These are phyloP conservation scores for Vigna angularis DNA, from an alignment of 306 rosid species.

Conservation along the genomic window DNA sequence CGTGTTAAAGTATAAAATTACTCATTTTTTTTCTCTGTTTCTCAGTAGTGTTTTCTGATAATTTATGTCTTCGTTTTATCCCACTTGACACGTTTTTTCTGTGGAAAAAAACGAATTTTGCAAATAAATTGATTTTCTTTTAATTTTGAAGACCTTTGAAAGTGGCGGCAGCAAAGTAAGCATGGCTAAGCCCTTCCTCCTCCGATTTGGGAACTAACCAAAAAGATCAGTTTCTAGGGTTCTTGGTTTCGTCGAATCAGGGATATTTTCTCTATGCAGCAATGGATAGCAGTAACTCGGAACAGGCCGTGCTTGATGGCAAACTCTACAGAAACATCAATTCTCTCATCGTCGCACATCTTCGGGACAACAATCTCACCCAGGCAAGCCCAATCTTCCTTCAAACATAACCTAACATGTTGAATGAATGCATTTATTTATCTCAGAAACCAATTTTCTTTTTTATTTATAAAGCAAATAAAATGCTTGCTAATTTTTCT, in stretches of 20 bases:
- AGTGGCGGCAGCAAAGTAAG: slow-evolving; percentile 7
- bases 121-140: background rate
- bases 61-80: too few species aligned
- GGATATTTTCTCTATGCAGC: background rate
- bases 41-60: too few species aligned
- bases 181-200: background rate
- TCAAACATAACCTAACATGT: background rate
- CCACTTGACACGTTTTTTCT: background rate
- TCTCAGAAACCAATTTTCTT: background rate
- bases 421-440: background rate
- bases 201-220: background rate
- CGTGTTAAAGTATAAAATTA: too few species aligned
- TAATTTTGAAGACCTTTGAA: background rate
- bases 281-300: slow-evolving; percentile 66
- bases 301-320: slow-evolving; percentile 70
- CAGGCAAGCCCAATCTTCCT: slow-evolving; percentile 54
- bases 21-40: too few species aligned
- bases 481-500: background rate
- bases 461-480: background rate
- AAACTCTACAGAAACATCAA: slow-evolving; percentile 76
- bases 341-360: slow-evolving; percentile 89
- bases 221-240: slow-evolving; percentile 21
- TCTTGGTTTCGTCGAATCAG: background rate
- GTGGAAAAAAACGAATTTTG: background rate
- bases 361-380: slow-evolving; percentile 76